These are phyloP conservation scores for Neonothopanus nambi DNA, from an alignment of 1,284 basidiomycete genomes.

Conservation along the genomic window DNA sequence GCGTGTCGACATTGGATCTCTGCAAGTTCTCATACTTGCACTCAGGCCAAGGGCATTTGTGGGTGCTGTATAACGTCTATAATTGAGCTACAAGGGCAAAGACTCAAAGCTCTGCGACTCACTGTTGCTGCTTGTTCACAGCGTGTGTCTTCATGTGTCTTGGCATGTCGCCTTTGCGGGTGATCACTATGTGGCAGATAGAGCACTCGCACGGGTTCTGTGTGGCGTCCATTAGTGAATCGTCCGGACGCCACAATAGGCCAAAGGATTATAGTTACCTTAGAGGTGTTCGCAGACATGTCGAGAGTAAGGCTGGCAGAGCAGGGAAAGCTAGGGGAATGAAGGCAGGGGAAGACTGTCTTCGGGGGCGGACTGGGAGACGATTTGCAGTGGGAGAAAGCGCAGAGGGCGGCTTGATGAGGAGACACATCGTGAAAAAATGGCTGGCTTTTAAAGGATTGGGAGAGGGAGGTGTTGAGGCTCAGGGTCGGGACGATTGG, in stretches of 20 bases:
- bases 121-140: background rate
- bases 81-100: background rate
- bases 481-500: slow-evolving; percentile 9
- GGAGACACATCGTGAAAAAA: background rate
- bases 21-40: slow-evolving; percentile 24
- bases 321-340: background rate
- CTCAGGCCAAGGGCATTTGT: slow-evolving; percentile 19
- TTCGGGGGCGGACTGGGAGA: background rate
- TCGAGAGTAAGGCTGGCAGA: background rate
- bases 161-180: slow-evolving; percentile 20
- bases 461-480: background rate
- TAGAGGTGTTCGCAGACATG: slow-evolving; percentile 1
- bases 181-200: background rate
- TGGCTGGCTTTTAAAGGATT: too few species aligned
- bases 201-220: background rate
- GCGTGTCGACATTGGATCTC: slow-evolving; percentile 22
- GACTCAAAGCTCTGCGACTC: background rate
- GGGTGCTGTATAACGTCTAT: slow-evolving; percentile 17
- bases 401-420: background rate
- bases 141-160: slow-evolving; percentile 24
- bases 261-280: background rate
- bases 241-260: background rate
- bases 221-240: background rate
- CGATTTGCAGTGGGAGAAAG: background rate
- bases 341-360: background rate